These are phyloP conservation scores for Rachicladosporium sp. DNA, from an alignment of 2,329 filamentous ascomycete genomes.

Conservation along the genomic window DNA sequence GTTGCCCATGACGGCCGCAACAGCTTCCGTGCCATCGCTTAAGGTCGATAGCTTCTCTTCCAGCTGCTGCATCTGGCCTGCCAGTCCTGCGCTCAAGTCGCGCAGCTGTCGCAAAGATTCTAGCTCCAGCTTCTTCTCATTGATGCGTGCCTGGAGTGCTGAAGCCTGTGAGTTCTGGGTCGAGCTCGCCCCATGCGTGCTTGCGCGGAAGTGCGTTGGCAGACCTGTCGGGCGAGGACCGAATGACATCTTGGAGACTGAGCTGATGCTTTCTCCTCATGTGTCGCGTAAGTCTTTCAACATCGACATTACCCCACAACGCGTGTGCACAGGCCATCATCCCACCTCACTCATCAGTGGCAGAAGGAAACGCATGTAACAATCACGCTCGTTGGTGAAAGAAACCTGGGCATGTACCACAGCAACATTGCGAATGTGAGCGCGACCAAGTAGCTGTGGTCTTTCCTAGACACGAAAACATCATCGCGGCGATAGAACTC, in stretches of 20 bases:
- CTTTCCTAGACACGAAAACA: background rate
- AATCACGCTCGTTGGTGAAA: too few species aligned
- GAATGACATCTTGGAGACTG: constrained; percentile 23
- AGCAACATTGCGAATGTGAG: too few species aligned
- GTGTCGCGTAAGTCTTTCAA: background rate
- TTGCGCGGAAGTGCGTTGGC: constrained; percentile 39
- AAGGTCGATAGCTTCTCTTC: constrained; percentile 67
- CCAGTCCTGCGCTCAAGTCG: constrained; percentile 65
- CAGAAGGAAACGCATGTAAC: too few species aligned
- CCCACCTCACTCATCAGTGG: too few species aligned
- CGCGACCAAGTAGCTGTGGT: background rate
- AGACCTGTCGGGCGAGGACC: constrained; percentile 30
- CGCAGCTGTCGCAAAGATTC: constrained; percentile 66
- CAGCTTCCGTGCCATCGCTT: constrained; percentile 72
- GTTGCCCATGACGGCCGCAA: constrained; percentile 72
- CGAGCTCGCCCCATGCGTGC: constrained; percentile 22
- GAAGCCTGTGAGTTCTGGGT: constrained; percentile 44
- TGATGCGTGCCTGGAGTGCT: constrained; percentile 60
- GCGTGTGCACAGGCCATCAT: too few species aligned
- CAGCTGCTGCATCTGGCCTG: constrained; percentile 69
- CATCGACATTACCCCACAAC: too few species aligned
- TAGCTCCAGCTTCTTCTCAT: constrained; percentile 75
- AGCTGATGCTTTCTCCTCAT: too few species aligned
- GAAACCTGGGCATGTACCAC: too few species aligned
- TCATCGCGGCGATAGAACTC: too few species aligned